Evolutionary conservation across 2,329 filamentous ascomycete species (phyloP), one percentile per base, ranked within the genome.

Genomic region (Penicillium glabrum): DNA sequence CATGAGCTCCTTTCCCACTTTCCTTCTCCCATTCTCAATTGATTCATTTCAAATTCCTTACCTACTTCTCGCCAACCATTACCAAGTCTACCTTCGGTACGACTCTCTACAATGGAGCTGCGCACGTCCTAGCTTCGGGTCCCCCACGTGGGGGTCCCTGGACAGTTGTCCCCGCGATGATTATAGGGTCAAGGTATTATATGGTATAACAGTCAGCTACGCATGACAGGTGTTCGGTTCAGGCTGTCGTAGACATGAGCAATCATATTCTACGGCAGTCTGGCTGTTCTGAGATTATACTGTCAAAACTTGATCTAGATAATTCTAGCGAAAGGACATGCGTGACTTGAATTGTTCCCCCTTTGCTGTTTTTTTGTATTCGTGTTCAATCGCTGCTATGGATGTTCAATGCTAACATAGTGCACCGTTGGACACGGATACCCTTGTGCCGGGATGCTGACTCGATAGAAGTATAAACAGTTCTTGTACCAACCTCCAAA

Each of bases 281-380:
- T 60, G 66, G 62, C 70, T 69, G 80, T 79, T 87, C 86, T 89
- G 86, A 89, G 86, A 89, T 83, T 78, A 89, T 87, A 89, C 87
- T 87, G 86, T 82, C 78, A 79, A 82, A 90, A 91, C 88, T 90
- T 90, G 88, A 90, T 89, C 87, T 89, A 86, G 86, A 87, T 88
- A 89, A 90, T 89, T 83, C 87, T 87, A 89, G 88, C 88, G 89
- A 87, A 90, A 90, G 88, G 86, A 90, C 85, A 87, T 90, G 88
- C 88, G 88, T 88, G 84, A 85, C 85, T 53, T 78, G 73, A 68
- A 75, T 70, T 71, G 66, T 68, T 62, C 74, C 72, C 73, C 70
- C 69, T 56, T 60, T 56, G 53, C 61, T 63, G 57, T 59, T 56
- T 58, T 19, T 44, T 53, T 53, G 60, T 19, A 51, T 46, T 43